phyloP scores from a whole-genome alignment of 176 grass and related monocot species.

The Eragrostis curvula region DNA sequence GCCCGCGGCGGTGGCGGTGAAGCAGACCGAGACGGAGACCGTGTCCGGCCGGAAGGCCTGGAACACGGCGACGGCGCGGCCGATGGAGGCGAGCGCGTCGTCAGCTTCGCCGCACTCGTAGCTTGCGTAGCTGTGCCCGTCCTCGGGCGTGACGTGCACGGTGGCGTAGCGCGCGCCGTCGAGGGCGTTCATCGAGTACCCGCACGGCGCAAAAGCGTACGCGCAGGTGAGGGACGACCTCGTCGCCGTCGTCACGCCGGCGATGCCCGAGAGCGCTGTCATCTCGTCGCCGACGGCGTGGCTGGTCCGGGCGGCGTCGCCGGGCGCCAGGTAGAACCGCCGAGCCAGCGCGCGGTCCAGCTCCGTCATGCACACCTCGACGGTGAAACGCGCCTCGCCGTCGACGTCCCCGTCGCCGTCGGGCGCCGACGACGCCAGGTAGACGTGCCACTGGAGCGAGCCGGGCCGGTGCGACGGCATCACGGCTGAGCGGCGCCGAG shows the following conservation, averaged over 20 bases:
- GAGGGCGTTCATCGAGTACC: constrained; percentile 60
- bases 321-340: constrained; percentile 29
- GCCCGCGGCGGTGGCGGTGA: not conserved
- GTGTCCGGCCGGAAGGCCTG: constrained; percentile 24
- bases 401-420: not conserved
- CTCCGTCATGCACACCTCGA: constrained; percentile 56
- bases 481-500: constrained; percentile 12
- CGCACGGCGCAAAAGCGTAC: constrained; percentile 52
- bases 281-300: constrained; percentile 40
- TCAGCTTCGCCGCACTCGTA: constrained; percentile 31
- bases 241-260: constrained; percentile 8
- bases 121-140: constrained; percentile 59
- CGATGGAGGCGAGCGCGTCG: constrained; percentile 8
- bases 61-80: constrained; percentile 28
- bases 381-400: not conserved
- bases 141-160: constrained; percentile 63
- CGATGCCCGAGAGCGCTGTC: constrained; percentile 36
- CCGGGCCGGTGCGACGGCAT: not conserved
- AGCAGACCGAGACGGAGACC: constrained; percentile 39
- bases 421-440: constrained; percentile 7
- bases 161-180: constrained; percentile 52
- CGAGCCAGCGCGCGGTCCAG: constrained; percentile 26
- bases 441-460: constrained; percentile 39
- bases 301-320: constrained; percentile 25
- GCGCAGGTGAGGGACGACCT: constrained; percentile 28